Conservation (phyloP, 2,329 filamentous ascomycete species). For the Macrophomina tecta region DNA sequence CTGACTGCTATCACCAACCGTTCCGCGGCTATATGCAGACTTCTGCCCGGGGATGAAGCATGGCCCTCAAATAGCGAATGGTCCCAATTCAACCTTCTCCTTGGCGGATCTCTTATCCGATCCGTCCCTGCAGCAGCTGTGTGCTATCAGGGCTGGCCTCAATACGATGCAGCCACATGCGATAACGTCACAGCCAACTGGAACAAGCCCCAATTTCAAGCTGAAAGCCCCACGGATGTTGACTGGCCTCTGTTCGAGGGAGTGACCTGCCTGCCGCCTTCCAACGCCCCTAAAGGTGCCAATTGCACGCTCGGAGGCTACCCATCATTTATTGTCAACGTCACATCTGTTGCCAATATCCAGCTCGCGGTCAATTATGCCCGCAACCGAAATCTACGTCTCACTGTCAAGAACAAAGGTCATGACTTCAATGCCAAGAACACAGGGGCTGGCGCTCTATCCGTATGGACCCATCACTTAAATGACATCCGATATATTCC, state of each 20-base stretch:
- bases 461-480: slow-evolving; percentile 46
- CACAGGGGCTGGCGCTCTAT: slow-evolving; percentile 40
- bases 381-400: slow-evolving; percentile 39
- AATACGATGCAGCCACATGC: background rate
- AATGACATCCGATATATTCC: slow-evolving; percentile 39
- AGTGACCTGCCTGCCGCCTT: slow-evolving; percentile 29
- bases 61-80: slow-evolving; percentile 37
- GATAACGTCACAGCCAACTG: background rate
- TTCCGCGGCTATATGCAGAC: background rate
- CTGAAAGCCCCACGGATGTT: slow-evolving; percentile 27
- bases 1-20: background rate
- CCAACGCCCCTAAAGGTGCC: background rate
- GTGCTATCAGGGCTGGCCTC: slow-evolving; percentile 33
- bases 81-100: slow-evolving; percentile 33
- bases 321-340: slow-evolving; percentile 38
- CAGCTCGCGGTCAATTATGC: slow-evolving; percentile 37
- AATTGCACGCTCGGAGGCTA: slow-evolving; percentile 41
- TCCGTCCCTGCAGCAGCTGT: slow-evolving; percentile 37
- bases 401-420: slow-evolving; percentile 46
- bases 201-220: background rate
- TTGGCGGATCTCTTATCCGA: slow-evolving; percentile 34
- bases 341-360: slow-evolving; percentile 38
- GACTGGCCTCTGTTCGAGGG: slow-evolving; percentile 40
- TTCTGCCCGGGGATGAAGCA: background rate
- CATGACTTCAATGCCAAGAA: slow-evolving; percentile 45